Evolutionary conservation across 2,329 filamentous ascomycete genomes (phyloP), one percentile per base, ranked within the genome.

Genomic region (Rhynchosporium secalis): DNA sequence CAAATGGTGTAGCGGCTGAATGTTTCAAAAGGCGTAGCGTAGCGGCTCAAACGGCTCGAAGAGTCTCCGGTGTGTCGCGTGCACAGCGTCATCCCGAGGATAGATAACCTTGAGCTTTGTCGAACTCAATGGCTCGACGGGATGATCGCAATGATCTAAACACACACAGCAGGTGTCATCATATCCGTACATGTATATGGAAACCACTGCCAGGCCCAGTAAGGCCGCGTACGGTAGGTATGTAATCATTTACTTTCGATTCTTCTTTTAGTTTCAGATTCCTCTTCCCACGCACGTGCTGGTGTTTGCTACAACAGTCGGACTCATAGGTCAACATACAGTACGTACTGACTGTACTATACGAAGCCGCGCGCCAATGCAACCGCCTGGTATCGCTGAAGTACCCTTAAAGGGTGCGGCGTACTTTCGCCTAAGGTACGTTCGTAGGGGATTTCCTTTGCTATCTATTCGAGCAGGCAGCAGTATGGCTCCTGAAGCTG

Each of bases 401-500:
- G 54, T 15, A 45, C 10, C 29, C 40, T 56, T 3, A 28, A 45
- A 26, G 54, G 45, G 8, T 45, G 31, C 29, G 54, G 45, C 12
- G 26, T 40, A 26, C 20, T 20, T 20, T 20, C 20, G 20, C 20
- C 20, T 20, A 20, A 20, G 20, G 20, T 1, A 20, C 20, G 20
- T 43, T 43, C 31, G 36, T 31, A 20, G 45, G 38, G 52, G 43
- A 28, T 43, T 38, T 56, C 10, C 52, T 56, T 3, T 40, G 54
- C 38, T 28, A 40, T 28, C 13, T 45, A 29, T 58, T 64, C 29
- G 15, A 56, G 29, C 41, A n/a, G 20, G 60, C 65, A 9, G 52
- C 62, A 28, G 51, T 62, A 15, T 66, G 65, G 65, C 31, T 41
- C 13, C 20, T 64, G 40, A 55, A 58, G 9, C n/a, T 66, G 2